These are phyloP conservation scores for Apiospora sp. DNA, from an alignment of 2,329 filamentous ascomycete genomes.

Conservation along the genomic window DNA sequence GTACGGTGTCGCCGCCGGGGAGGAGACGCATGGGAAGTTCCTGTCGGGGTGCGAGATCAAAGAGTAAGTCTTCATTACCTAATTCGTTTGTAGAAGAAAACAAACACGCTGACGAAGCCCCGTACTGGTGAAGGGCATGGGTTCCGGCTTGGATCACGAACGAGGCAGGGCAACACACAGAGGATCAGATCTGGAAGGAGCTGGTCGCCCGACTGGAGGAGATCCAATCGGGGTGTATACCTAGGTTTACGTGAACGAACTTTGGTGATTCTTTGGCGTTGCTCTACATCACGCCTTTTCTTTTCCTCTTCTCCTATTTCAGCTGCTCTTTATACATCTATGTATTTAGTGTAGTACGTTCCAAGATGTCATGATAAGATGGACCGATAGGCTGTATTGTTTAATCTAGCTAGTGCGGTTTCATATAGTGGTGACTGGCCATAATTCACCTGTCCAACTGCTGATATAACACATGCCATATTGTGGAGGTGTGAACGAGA, in stretches of 20 bases:
- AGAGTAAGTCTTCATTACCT: slow-evolving; percentile 23
- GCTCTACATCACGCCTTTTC: not conserved
- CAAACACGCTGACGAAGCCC: not conserved
- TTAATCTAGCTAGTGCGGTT: too few species aligned
- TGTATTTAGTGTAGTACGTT: too few species aligned
- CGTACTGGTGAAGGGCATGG: slow-evolving; percentile 19
- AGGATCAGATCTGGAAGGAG: slow-evolving; percentile 27
- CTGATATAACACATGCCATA: too few species aligned
- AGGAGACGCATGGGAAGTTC: slow-evolving; percentile 28
- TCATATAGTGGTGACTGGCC: too few species aligned
- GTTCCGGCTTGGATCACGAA: slow-evolving; percentile 32
- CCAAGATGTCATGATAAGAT: too few species aligned
- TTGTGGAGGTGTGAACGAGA: too few species aligned
- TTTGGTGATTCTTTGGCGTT: not conserved
- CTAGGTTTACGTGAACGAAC: not conserved
- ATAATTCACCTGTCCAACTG: too few species aligned
- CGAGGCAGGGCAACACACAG: slow-evolving; percentile 25
- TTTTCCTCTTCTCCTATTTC: not conserved
- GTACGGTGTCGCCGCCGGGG: slow-evolving; percentile 26
- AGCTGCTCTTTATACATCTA: too few species aligned
- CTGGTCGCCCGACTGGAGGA: slow-evolving; percentile 26
- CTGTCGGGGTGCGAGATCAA: slow-evolving; percentile 32
- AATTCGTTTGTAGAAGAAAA: not conserved
- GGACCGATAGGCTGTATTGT: too few species aligned
- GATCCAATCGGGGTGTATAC: slow-evolving; percentile 27